A percentile compares a stretch with the other conserved stretches of the same genome.
Conservation (phyloP, 2,329 filamentous ascomycete species). For the Hysterium pulicare region DNA sequence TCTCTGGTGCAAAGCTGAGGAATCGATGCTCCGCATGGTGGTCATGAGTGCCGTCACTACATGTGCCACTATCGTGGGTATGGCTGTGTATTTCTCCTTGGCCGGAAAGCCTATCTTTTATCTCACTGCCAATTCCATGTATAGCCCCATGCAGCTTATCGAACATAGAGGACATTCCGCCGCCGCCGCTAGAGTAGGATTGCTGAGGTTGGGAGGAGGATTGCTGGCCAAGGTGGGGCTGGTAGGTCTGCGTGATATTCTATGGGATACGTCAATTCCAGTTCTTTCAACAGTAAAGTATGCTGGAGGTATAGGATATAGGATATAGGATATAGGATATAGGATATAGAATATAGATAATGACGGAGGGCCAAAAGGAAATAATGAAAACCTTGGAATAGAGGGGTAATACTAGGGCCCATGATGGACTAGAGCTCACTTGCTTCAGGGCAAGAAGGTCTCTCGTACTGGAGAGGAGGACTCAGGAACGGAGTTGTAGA, state of each 20-base stretch:
- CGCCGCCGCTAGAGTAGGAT: slow-evolving; percentile 22
- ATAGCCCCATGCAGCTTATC: slow-evolving; percentile 55
- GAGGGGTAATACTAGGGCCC: too few relatives aligned
- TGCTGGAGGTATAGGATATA: not conserved
- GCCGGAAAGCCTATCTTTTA: slow-evolving; percentile 49
- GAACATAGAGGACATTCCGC: slow-evolving; percentile 46
- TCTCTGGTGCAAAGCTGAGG: slow-evolving; percentile 67
- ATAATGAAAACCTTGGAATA: too few relatives aligned
- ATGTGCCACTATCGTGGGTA: slow-evolving; percentile 38
- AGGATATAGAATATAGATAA: too few relatives aligned
- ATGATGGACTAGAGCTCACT: too few relatives aligned
- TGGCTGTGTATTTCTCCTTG: slow-evolving; percentile 49
- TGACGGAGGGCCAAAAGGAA: too few relatives aligned
- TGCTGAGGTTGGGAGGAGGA: slow-evolving; percentile 19
- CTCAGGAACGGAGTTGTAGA: slow-evolving; percentile 6
- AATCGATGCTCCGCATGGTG: slow-evolving; percentile 50
- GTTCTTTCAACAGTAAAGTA: not conserved
- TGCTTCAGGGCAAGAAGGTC: too few relatives aligned
- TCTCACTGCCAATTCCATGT: slow-evolving; percentile 48
- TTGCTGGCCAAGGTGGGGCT: slow-evolving; percentile 13
- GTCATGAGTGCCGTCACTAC: slow-evolving; percentile 23
- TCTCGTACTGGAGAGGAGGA: not conserved
- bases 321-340: not conserved
- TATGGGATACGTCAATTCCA: too few relatives aligned
- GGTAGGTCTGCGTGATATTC: slow-evolving; percentile 8